Evolutionary conservation across 2,329 filamentous ascomycete genomes (phyloP).

Genomic region (Penicillium sp.): DNA sequence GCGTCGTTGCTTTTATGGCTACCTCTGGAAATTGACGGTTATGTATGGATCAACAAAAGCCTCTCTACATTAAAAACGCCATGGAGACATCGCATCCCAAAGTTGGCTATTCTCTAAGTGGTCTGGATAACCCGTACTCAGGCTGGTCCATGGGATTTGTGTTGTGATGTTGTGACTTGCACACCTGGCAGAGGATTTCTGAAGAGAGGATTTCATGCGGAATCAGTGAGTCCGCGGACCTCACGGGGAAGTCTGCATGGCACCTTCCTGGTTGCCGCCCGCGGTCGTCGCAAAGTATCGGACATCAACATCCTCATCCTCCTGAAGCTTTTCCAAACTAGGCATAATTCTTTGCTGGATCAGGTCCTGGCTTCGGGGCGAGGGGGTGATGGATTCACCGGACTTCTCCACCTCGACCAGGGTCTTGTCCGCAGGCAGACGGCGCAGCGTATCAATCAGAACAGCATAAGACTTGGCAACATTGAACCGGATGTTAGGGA

Average conservation of each 20-base stretch:
- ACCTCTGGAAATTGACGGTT: conserved; percentile 19
- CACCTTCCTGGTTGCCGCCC: conserved; percentile 52
- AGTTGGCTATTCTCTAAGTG: conserved; percentile 37
- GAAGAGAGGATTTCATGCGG: conserved; percentile 9
- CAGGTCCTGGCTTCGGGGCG: conserved; percentile 67
- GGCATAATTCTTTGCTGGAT: conserved; percentile 83
- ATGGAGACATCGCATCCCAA: conserved; percentile 32
- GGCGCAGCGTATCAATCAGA: conserved; percentile 83
- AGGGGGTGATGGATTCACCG: conserved; percentile 52
- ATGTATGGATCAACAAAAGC: conserved; percentile 25
- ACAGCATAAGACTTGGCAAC: conserved; percentile 95
- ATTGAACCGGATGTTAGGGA: conserved; percentile 99
- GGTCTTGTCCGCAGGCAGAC: conserved; percentile 81
- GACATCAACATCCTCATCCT: conserved; percentile 96
- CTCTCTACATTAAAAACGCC: conserved; percentile 38
- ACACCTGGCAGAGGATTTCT: conserved; percentile 5
- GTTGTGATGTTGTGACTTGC: conserved; percentile 13
- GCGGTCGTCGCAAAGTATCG: conserved; percentile 95
- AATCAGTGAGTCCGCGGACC: conserved; percentile 9
- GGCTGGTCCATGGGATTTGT: conserved; percentile 16
- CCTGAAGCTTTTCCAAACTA: conserved; percentile 88
- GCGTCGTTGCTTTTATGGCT: conserved; percentile 20
- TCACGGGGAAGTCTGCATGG: conserved; percentile 50
- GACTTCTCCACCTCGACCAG: conserved; percentile 79
- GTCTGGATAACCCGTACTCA: conserved; percentile 26